phyloP scores from a whole-genome alignment of 768 basidiomycete species.

The Hypholoma fasciculare region DNA sequence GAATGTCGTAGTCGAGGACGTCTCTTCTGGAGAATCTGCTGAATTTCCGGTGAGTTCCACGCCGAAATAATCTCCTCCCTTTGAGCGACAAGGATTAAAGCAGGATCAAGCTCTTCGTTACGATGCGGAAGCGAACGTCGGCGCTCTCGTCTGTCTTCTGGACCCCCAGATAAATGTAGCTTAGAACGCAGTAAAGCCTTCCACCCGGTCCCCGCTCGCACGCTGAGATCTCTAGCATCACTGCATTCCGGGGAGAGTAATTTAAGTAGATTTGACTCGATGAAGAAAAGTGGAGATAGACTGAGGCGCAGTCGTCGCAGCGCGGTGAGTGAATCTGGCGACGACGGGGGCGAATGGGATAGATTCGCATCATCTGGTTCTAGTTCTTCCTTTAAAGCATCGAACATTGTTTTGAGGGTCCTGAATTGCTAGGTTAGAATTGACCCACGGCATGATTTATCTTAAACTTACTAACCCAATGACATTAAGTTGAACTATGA shows the following conservation, averaged over 20 bases:
- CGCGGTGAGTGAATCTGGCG: slow-evolving; percentile 20
- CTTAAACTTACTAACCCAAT: slow-evolving; percentile 43
- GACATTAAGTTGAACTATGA: slow-evolving; percentile 69
- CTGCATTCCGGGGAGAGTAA: slow-evolving; percentile 47
- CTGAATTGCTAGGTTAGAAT: slow-evolving; percentile 26
- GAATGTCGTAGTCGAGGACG: slow-evolving; percentile 57
- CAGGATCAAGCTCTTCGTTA: slow-evolving; percentile 41
- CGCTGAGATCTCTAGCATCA: slow-evolving; percentile 41
- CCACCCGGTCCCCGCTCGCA: slow-evolving; percentile 62
- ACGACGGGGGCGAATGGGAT: slow-evolving; percentile 13
- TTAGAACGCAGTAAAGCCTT: slow-evolving; percentile 41
- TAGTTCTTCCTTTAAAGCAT: slow-evolving; percentile 51
- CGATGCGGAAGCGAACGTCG: slow-evolving; percentile 20
- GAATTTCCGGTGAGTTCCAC: slow-evolving; percentile 61
- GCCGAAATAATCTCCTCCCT: slow-evolving; percentile 60
- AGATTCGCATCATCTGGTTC: slow-evolving; percentile 21
- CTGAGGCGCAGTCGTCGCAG: slow-evolving; percentile 35
- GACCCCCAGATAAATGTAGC: neutral
- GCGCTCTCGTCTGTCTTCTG: neutral
- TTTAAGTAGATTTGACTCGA: slow-evolving; percentile 53
- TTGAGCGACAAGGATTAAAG: slow-evolving; percentile 49
- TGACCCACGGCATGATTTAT: neutral
- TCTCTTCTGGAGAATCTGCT: slow-evolving; percentile 48
- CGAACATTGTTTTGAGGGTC: slow-evolving; percentile 57
- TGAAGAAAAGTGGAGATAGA: slow-evolving; percentile 49